Evolutionary conservation across 257 asterid genomes (phyloP).

Genomic region (Fraxinus quadrangulata): DNA sequence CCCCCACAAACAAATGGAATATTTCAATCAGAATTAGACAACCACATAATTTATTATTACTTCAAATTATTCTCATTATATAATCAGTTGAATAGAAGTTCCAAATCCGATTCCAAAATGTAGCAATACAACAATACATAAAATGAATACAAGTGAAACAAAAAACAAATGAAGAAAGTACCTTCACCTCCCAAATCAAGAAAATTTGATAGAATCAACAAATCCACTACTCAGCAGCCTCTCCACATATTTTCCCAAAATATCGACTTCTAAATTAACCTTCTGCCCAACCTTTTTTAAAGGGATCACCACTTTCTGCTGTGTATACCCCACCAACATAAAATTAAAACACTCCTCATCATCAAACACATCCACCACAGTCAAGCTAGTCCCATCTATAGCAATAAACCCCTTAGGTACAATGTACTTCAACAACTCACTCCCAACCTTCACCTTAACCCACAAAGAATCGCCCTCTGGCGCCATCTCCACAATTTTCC

Average conservation of each 20-base stretch:
- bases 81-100: neutral
- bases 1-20: neutral
- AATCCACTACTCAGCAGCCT: constrained; percentile 69
- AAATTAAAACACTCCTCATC: constrained; percentile 67
- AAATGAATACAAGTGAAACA: neutral
- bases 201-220: constrained; percentile 44
- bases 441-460: constrained; percentile 64
- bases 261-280: constrained; percentile 92
- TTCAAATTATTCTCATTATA: neutral
- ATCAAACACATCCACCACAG: constrained; percentile 83
- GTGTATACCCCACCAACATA: constrained; percentile 81
- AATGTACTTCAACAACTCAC: constrained; percentile 66
- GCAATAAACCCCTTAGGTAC: constrained; percentile 87
- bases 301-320: constrained; percentile 71
- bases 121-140: neutral
- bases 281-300: constrained; percentile 75
- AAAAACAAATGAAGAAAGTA: neutral
- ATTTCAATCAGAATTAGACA: neutral
- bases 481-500: constrained; percentile 54
- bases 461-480: constrained; percentile 82
- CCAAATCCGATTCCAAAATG: neutral
- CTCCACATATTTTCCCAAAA: constrained; percentile 88
- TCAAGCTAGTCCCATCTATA: constrained; percentile 87
- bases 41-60: neutral
- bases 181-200: constrained; percentile 29